phyloP scores from a whole-genome alignment of 352 stramenopile species.

The Globisporangium rhizosaccharum region DNA sequence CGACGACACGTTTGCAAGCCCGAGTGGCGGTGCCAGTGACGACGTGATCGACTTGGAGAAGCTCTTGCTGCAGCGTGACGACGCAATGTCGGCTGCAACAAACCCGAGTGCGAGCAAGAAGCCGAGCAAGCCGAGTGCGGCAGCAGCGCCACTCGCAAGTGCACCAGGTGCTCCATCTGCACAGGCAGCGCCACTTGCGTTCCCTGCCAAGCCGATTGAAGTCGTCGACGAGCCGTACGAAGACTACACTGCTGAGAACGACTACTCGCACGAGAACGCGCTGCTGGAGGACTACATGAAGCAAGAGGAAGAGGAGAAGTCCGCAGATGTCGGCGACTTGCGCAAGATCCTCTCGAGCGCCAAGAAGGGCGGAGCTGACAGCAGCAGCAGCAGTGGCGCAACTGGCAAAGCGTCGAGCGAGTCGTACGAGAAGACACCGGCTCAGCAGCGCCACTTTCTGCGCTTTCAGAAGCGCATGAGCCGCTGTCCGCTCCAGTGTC shows the following conservation, averaged over 20 bases:
- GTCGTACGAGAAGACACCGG: slow-evolving; percentile 79
- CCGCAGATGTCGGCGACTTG: slow-evolving; percentile 49
- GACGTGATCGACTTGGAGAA: slow-evolving; percentile 52
- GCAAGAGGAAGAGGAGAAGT: slow-evolving; percentile 76
- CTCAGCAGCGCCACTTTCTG: slow-evolving; percentile 67
- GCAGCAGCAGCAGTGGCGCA: slow-evolving; percentile 4
- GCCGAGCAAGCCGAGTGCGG: background rate
- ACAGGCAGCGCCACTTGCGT: slow-evolving; percentile 20
- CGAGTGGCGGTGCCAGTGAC: slow-evolving; percentile 9
- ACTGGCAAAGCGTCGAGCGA: slow-evolving; percentile 32
- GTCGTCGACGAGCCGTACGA: slow-evolving; percentile 78
- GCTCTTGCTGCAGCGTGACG: slow-evolving; percentile 62
- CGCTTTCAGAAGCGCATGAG: slow-evolving; percentile 85
- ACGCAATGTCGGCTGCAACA: slow-evolving; percentile 39
- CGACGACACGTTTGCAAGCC: slow-evolving; percentile 13
- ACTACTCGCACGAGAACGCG: slow-evolving; percentile 68
- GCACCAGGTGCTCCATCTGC: background rate
- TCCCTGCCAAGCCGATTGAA: slow-evolving; percentile 58
- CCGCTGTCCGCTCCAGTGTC: slow-evolving; percentile 66
- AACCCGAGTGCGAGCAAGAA: slow-evolving; percentile 13
- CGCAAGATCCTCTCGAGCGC: slow-evolving; percentile 46
- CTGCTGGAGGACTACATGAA: slow-evolving; percentile 78
- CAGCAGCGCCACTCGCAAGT: background rate
- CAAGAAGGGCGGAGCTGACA: slow-evolving; percentile 33
- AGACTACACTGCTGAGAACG: slow-evolving; percentile 50